A percentile compares a stretch with the other conserved stretches of the same genome.
phyloP scores from a whole-genome alignment of 495 filamentous ascomycete genomes.

The Neurospora sp. region DNA sequence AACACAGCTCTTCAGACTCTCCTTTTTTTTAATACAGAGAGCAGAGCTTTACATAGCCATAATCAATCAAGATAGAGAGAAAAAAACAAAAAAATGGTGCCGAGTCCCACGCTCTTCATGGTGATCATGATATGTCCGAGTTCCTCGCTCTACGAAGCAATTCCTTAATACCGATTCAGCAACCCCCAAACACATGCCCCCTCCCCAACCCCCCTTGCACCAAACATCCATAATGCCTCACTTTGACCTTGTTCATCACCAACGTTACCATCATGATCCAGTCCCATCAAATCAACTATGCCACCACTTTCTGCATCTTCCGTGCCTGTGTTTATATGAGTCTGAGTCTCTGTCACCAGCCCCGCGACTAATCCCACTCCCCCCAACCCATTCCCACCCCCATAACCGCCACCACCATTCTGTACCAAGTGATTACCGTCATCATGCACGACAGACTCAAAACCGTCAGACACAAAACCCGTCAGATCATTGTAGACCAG shows the following conservation, averaged over 20 bases:
- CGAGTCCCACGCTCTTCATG: neutral
- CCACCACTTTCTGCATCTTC: slow-evolving; percentile 15
- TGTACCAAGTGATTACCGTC: neutral
- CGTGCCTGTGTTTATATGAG: too few species aligned
- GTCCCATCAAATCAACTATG: neutral
- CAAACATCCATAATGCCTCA: slow-evolving; percentile 20
- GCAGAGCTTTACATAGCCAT: neutral
- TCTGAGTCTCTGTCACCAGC: neutral
- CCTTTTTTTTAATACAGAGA: neutral
- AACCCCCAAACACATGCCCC: slow-evolving; percentile 42
- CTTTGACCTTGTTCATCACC: neutral
- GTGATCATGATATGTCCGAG: neutral
- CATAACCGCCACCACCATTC: neutral
- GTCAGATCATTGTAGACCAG: slow-evolving; percentile 41
- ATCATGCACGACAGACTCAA: neutral
- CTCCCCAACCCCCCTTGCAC: slow-evolving; percentile 35
- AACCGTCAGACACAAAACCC: slow-evolving; percentile 17
- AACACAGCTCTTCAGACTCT: neutral
- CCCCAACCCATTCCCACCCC: neutral
- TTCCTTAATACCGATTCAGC: slow-evolving; percentile 33
- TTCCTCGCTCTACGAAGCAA: too few species aligned
- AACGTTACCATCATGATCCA: neutral
- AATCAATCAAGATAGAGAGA: neutral
- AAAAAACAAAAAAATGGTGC: neutral
- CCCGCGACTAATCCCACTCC: neutral